phyloP scores from a whole-genome alignment of 2,329 filamentous ascomycete species.

The Aspergillus oerlinghausenensis region DNA sequence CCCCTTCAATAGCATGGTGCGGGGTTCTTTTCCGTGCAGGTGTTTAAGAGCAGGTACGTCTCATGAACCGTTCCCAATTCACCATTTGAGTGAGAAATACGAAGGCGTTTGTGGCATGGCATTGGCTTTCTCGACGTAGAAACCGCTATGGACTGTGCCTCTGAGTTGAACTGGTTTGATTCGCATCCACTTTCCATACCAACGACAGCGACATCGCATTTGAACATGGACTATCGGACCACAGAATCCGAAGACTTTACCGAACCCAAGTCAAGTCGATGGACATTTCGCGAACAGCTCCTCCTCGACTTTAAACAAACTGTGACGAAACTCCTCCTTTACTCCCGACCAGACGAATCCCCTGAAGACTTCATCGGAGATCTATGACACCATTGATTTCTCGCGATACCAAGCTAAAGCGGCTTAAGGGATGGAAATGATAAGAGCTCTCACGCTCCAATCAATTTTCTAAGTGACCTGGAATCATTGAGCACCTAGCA shows the following conservation, averaged over 20 bases:
- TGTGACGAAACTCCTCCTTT: conserved; percentile 14
- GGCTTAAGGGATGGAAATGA: neutral
- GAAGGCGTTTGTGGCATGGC: conserved; percentile 26
- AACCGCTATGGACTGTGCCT: conserved; percentile 26
- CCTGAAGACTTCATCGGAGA: conserved; percentile 24
- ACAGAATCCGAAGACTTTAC: conserved; percentile 21
- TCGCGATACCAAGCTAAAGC: conserved; percentile 11
- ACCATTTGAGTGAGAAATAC: conserved; percentile 28
- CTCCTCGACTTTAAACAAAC: conserved; percentile 23
- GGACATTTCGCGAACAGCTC: conserved; percentile 20
- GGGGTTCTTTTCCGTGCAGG: no score
- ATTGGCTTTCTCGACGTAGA: conserved; percentile 29
- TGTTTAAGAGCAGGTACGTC: neutral
- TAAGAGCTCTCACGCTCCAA: neutral
- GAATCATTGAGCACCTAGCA: no score
- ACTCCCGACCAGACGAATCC: conserved; percentile 13
- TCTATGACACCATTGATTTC: conserved; percentile 17
- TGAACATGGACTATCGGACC: conserved; percentile 17
- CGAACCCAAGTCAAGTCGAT: conserved; percentile 20
- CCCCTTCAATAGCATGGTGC: no score
- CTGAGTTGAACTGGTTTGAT: conserved; percentile 29
- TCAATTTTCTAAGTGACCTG: neutral
- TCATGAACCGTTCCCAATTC: conserved; percentile 22
- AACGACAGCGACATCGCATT: conserved; percentile 27
- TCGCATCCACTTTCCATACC: conserved; percentile 21